Base-by-base conservation (phyloP, 495 filamentous ascomycete genomes). In the Hypomontagnella monticulosa region DNA sequence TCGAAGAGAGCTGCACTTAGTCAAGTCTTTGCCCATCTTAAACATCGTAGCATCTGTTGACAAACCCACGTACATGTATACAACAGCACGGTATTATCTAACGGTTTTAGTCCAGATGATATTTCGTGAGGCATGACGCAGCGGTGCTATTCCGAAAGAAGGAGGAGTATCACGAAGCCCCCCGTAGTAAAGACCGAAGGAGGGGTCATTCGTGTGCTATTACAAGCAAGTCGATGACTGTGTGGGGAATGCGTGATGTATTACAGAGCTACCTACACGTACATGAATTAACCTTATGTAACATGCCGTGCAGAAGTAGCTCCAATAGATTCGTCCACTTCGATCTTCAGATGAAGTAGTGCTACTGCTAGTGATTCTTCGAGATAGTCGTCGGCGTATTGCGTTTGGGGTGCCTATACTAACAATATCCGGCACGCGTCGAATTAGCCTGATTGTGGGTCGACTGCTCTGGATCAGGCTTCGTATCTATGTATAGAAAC, bases 111-210 rank as follows among this genome's bases (percentile, higher is more conserved):
- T 27, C 36, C 27, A 9, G 8, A 4, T 4, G 44, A 11, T 15
- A 5, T 4, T n/a, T 18, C 36, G 6, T 27, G 2, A 27, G 23
- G 23, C 23, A 27, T 27, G 23, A 14, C 32, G 40, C 60, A 34
- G 18, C 33, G 43, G 37, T 46, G 27, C 63, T 52, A 67, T 52
- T 53, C 64, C 57, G 12, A 46, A 67, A 61, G 23, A 46, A 62
- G 64, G 64, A 67, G 64, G 57, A 57, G 50, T 41, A 59, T 65
- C 61, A 32, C 27, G 48, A 54, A 49, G 32, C 40, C 40, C 18
- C 36, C 34, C 33, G 20, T 15, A 20, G 6, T 8, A 10, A 14
- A 16, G 3, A 12, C 27, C 33, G 7, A 54, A 59, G 34, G 48
- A 48, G 62, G 54, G 62, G 48, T 40, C 34, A 4, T 23, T 15